These are phyloP conservation scores for Aspergillaceae sp. DNA, from an alignment of 2,329 filamentous ascomycete species.

Conservation along the genomic window DNA sequence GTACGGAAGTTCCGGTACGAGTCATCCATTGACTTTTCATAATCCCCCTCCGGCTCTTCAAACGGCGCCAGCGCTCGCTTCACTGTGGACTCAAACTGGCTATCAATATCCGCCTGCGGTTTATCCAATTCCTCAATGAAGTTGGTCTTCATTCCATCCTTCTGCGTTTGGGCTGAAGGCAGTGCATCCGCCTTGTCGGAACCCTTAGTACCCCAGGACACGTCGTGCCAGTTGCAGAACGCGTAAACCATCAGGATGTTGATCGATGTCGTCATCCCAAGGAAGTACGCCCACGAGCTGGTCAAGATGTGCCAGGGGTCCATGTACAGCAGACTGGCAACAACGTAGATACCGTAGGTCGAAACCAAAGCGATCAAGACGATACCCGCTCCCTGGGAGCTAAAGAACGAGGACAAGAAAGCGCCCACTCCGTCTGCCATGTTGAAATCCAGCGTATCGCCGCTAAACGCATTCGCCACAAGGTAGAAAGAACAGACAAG, in stretches of 20 bases:
- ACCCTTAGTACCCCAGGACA: slow-evolving; percentile 98
- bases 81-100: slow-evolving; percentile 88
- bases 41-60: slow-evolving; percentile 62
- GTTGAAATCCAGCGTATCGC: slow-evolving; percentile 49
- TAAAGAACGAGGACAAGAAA: slow-evolving; percentile 74
- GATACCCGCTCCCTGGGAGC: slow-evolving; percentile 67
- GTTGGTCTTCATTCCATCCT: slow-evolving; percentile 74
- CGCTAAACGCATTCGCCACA: slow-evolving; percentile 69
- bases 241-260: slow-evolving; percentile 98
- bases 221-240: slow-evolving; percentile 99
- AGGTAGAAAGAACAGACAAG: slow-evolving; percentile 79
- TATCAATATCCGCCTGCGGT: slow-evolving; percentile 94
- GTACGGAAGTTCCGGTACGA: slow-evolving; percentile 99
- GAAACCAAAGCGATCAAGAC: slow-evolving; percentile 84
- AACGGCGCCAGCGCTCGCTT: slow-evolving; percentile 81
- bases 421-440: slow-evolving; percentile 50
- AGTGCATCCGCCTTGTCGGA: slow-evolving; percentile 87
- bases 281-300: slow-evolving; percentile 82
- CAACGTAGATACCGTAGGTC: slow-evolving; percentile 90
- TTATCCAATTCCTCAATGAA: slow-evolving; percentile 93
- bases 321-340: slow-evolving; percentile 94
- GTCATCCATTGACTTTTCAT: slow-evolving; percentile 82
- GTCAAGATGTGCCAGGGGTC: slow-evolving; percentile 99
- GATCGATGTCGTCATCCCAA: slow-evolving; percentile 92
- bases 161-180: slow-evolving; percentile 76